Conservation (phyloP, 1,284 basidiomycete genomes). For the Heterobasidion annosum region DNA sequence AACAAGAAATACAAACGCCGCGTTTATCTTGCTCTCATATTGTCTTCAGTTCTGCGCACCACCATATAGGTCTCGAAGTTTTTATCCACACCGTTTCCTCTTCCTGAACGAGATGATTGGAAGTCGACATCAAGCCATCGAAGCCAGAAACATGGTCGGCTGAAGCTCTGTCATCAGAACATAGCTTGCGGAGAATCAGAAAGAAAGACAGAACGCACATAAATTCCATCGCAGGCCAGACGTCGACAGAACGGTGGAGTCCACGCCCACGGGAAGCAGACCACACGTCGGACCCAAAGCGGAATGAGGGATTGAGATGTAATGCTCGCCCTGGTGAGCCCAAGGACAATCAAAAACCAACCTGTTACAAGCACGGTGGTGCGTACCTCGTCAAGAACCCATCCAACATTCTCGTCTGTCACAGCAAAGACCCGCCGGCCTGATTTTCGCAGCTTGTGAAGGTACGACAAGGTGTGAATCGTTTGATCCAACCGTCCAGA, state of each 20-base stretch:
- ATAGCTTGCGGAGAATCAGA: not conserved
- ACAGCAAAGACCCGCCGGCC: conserved; percentile 65
- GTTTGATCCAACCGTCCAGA: conserved; percentile 93
- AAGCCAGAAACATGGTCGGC: conserved; percentile 64
- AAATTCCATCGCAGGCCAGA: conserved; percentile 88
- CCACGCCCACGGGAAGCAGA: conserved; percentile 82
- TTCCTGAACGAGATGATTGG: conserved; percentile 75
- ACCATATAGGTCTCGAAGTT: conserved; percentile 82
- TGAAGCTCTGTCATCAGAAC: conserved; percentile 16
- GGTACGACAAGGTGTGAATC: conserved; percentile 78
- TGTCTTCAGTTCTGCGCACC: conserved; percentile 35
- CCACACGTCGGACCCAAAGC: conserved; percentile 87
- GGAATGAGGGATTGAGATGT: conserved; percentile 64
- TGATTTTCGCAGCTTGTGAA: conserved; percentile 72
- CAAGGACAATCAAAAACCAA: not conserved
- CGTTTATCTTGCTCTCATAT: not conserved
- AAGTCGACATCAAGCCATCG: conserved; percentile 80
- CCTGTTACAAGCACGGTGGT: not conserved
- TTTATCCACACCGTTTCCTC: conserved; percentile 57
- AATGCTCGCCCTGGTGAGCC: conserved; percentile 63
- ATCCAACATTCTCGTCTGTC: conserved; percentile 83
- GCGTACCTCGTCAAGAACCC: conserved; percentile 76
- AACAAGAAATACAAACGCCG: no score
- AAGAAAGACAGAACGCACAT: conserved; percentile 34
- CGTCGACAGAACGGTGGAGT: conserved; percentile 69